Evolutionary conservation across 805 yeast genomes (phyloP).

Genomic region (Kuraishia floccosa): DNA sequence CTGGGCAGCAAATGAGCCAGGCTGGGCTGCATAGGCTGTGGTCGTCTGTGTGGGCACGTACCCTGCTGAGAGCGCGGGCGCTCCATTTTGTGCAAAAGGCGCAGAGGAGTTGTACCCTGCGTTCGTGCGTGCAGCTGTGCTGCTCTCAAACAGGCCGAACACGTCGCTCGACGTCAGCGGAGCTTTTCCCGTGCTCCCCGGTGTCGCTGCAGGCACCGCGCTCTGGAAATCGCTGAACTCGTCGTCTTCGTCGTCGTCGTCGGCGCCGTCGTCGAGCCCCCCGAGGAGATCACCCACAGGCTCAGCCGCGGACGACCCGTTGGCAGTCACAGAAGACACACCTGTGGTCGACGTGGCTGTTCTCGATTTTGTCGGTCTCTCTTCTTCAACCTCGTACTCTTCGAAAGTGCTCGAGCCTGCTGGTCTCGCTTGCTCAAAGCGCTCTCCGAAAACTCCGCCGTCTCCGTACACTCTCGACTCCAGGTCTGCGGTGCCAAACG

Average conservation of each 20-base stretch:
- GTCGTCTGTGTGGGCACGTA: too few species aligned
- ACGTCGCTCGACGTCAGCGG: slow-evolving; percentile 13
- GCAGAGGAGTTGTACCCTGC: too few species aligned
- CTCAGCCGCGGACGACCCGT: too few species aligned
- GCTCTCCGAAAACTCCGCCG: slow-evolving; percentile 59
- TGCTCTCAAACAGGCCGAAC: slow-evolving; percentile 18
- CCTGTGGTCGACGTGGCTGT: slow-evolving; percentile 28
- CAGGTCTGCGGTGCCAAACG: slow-evolving; percentile 22
- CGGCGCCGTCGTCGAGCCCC: slow-evolving; percentile 14
- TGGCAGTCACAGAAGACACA: slow-evolving; percentile 25
- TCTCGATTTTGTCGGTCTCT: slow-evolving; percentile 19
- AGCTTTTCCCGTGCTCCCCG: slow-evolving; percentile 8
- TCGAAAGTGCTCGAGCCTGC: slow-evolving; percentile 36
- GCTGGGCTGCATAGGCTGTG: too few species aligned
- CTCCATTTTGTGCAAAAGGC: too few species aligned
- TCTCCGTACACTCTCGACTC: slow-evolving; percentile 58
- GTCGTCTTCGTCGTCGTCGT: slow-evolving; percentile 47
- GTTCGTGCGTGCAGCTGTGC: slow-evolving; percentile 10
- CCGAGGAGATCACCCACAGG: slow-evolving; percentile 39
- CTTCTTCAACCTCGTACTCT: slow-evolving; percentile 44
- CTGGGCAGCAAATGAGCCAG: too few species aligned
- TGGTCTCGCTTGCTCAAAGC: slow-evolving; percentile 47
- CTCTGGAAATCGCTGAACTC: slow-evolving; percentile 77
- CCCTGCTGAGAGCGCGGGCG: too few species aligned
- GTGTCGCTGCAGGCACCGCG: slow-evolving; percentile 36